Conservation (phyloP, 345 rosid genomes). For the Garcia nutans region DNA sequence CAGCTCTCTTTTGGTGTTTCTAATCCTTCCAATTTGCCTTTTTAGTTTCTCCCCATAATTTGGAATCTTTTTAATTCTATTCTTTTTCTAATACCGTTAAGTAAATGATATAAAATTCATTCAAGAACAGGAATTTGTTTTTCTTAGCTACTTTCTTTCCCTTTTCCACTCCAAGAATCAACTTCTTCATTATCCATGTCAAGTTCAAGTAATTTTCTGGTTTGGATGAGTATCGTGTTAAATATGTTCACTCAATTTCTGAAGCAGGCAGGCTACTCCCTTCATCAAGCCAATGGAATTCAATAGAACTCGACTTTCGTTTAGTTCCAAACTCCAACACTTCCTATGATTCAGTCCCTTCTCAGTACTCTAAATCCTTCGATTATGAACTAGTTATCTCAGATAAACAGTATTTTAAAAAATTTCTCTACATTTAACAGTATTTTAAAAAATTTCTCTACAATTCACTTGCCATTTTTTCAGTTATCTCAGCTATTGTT, state of each 20-base stretch:
- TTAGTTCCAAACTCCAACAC: slow-evolving; percentile 27
- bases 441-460: slow-evolving; percentile 45
- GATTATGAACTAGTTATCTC: slow-evolving; percentile 48
- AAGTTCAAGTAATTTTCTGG: slow-evolving; percentile 12
- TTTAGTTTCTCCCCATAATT: neutral
- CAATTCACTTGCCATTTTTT: slow-evolving; percentile 22
- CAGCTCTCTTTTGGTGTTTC: neutral
- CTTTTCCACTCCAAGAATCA: neutral
- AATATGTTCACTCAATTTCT: slow-evolving; percentile 40
- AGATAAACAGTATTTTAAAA: slow-evolving; percentile 39
- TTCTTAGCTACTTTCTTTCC: neutral
- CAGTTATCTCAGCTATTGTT: slow-evolving; percentile 27
- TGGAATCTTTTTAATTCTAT: neutral
- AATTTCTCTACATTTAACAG: slow-evolving; percentile 36
- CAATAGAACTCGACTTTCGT: slow-evolving; percentile 36
- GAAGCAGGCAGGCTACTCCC: slow-evolving; percentile 46
- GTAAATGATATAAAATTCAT: slow-evolving; percentile 16
- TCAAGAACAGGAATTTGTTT: neutral
- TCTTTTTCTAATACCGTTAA: slow-evolving; percentile 1
- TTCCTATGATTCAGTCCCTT: slow-evolving; percentile 43
- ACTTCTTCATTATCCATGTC: slow-evolving; percentile 18
- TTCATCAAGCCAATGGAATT: slow-evolving; percentile 49
- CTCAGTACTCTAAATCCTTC: slow-evolving; percentile 47
- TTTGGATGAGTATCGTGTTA: slow-evolving; percentile 13
- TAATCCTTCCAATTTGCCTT: neutral